Percentiles rank a stretch among this genome's conserved stretches.
These are phyloP conservation scores for Aspergillus sojae DNA, from an alignment of 2,329 filamentous ascomycete genomes.

Conservation along the genomic window DNA sequence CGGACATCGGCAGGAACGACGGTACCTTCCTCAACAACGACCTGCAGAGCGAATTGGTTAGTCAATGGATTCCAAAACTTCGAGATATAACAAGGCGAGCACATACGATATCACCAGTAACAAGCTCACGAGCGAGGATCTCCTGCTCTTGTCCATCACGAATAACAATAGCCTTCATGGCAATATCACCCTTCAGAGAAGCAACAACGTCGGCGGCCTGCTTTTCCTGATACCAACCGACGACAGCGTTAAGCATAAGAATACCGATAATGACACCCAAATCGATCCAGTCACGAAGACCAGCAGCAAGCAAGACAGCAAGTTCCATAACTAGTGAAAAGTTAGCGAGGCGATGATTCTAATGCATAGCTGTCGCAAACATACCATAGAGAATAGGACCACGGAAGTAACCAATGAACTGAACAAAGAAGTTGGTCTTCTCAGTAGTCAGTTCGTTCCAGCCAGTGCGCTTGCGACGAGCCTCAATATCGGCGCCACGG, in stretches of 20 bases:
- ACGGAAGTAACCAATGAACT: slow-evolving; percentile 75
- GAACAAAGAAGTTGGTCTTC: slow-evolving; percentile 74
- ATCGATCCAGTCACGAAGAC: slow-evolving; percentile 76
- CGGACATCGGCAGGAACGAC: slow-evolving; percentile 71
- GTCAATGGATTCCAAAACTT: background rate
- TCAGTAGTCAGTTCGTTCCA: slow-evolving; percentile 74
- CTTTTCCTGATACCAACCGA: slow-evolving; percentile 82
- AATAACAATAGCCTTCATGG: slow-evolving; percentile 70
- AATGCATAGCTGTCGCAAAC: slow-evolving; percentile 26
- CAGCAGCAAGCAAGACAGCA: slow-evolving; percentile 71
- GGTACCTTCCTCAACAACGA: slow-evolving; percentile 72
- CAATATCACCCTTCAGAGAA: slow-evolving; percentile 75
- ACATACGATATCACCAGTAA: slow-evolving; percentile 73
- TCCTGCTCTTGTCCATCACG: slow-evolving; percentile 69
- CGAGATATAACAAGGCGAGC: background rate
- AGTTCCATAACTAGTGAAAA: slow-evolving; percentile 65
- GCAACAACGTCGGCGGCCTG: slow-evolving; percentile 77
- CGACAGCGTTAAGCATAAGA: slow-evolving; percentile 71
- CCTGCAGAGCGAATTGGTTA: slow-evolving; percentile 38
- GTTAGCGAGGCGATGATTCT: slow-evolving; percentile 14
- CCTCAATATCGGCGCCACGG: slow-evolving; percentile 60
- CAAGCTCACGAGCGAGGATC: slow-evolving; percentile 71
- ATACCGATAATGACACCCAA: slow-evolving; percentile 78
- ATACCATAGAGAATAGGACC: slow-evolving; percentile 77
- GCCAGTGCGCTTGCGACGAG: slow-evolving; percentile 66